Percentiles rank a stretch among this genome's conserved stretches.
phyloP scores from a whole-genome alignment of 2,329 filamentous ascomycete species.

The Talaromyces rugulosus region DNA sequence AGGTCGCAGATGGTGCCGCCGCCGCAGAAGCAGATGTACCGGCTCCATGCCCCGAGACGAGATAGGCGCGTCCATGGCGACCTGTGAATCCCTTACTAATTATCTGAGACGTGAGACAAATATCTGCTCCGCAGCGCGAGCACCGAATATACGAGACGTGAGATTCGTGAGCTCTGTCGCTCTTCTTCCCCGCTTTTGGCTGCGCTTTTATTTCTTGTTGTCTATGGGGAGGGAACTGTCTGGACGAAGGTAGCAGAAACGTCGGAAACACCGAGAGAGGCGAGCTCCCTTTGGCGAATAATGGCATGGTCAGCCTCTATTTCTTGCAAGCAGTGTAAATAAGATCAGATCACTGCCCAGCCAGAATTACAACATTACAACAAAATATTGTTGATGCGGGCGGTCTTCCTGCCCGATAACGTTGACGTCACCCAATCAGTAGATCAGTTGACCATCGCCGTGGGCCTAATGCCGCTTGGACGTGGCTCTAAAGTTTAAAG shows the following conservation, averaged over 20 bases:
- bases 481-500: neutral
- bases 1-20: slow-evolving; percentile 16
- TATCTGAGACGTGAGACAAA: slow-evolving; percentile 57
- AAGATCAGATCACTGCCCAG: neutral
- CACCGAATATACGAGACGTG: slow-evolving; percentile 56
- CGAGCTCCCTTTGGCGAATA: neutral
- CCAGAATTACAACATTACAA: neutral
- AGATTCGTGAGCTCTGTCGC: neutral
- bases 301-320: neutral
- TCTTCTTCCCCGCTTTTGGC: neutral
- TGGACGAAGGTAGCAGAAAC: slow-evolving; percentile 18
- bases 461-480: neutral
- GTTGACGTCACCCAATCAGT: neutral
- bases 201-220: neutral
- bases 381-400: neutral
- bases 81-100: slow-evolving; percentile 64
- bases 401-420: neutral
- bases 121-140: slow-evolving; percentile 55
- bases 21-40: neutral
- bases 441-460: neutral
- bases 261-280: slow-evolving; percentile 7
- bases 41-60: slow-evolving; percentile 46
- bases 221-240: slow-evolving; percentile 40
- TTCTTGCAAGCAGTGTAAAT: neutral
- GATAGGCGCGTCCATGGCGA: slow-evolving; percentile 60